These are phyloP conservation scores for Blastobotrys parvus DNA, from an alignment of 805 yeast species.

Conservation along the genomic window DNA sequence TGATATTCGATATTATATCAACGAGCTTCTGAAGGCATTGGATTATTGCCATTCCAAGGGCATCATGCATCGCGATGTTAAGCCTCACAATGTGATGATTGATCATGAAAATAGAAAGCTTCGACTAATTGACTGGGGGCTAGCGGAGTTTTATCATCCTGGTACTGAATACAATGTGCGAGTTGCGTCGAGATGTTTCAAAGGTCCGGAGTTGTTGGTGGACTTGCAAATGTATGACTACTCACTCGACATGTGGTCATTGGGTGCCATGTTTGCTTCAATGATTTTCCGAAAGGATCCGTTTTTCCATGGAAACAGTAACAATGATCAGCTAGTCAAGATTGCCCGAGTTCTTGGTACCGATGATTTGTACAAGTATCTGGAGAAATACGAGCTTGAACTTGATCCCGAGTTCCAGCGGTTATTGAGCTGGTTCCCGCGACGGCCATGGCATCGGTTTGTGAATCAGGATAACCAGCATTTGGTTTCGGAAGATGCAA, in stretches of 20 bases:
- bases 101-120: conserved; percentile 63
- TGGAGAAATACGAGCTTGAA: conserved; percentile 60
- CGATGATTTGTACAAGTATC: conserved; percentile 61
- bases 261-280: conserved; percentile 88
- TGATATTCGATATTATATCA: conserved; percentile 79
- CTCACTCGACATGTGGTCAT: conserved; percentile 88
- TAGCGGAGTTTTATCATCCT: conserved; percentile 89
- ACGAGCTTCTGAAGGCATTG: conserved; percentile 68
- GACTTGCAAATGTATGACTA: conserved; percentile 85
- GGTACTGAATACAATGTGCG: conserved; percentile 86
- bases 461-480: conserved; percentile 61
- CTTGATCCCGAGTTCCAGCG: conserved; percentile 72
- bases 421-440: conserved; percentile 59
- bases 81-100: conserved; percentile 94
- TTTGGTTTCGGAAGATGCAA: conserved; percentile 58
- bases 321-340: conserved; percentile 84
- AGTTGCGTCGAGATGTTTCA: conserved; percentile 87
- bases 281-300: conserved; percentile 87
- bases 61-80: conserved; percentile 91
- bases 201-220: conserved; percentile 86
- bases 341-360: conserved; percentile 85
- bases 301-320: conserved; percentile 83
- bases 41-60: conserved; percentile 93
- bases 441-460: conserved; percentile 82
- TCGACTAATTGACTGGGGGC: conserved; percentile 89